phyloP scores from a whole-genome alignment of 2,329 filamentous ascomycete genomes.

The Cordyceps cicadae region DNA sequence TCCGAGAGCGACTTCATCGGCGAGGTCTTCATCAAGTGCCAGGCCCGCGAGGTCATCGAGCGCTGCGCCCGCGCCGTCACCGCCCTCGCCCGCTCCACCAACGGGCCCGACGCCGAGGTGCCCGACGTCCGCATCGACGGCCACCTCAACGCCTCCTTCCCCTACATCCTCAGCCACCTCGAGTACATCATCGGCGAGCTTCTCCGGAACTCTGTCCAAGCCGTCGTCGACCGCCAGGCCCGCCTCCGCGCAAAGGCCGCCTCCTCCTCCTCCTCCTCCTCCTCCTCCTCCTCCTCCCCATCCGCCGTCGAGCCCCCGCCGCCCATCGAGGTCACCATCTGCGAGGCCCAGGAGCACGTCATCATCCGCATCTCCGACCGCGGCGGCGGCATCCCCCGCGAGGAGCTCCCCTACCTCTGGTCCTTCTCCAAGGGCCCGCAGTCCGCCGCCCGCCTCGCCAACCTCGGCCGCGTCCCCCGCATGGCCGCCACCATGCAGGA shows the following conservation, averaged over 20 bases:
- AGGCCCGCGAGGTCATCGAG: constrained; percentile 80
- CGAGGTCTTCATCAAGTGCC: constrained; percentile 89
- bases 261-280: constrained; percentile 50
- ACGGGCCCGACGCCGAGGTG: constrained; percentile 61
- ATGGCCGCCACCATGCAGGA: constrained; percentile 94
- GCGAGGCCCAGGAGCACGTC: constrained; percentile 87
- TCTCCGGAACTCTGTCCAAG: constrained; percentile 88
- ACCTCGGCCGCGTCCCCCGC: constrained; percentile 77
- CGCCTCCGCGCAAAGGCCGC: constrained; percentile 23
- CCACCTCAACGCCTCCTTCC: constrained; percentile 83
- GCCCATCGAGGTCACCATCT: constrained; percentile 88
- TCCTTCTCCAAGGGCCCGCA: constrained; percentile 91
- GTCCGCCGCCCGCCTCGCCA: constrained; percentile 68
- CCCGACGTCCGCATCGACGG: constrained; percentile 78
- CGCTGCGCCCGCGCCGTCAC: constrained; percentile 71
- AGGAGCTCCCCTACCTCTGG: constrained; percentile 85
- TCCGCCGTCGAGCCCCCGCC: constrained; percentile 43
- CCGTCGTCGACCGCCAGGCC: constrained; percentile 68
- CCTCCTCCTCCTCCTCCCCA: constrained; percentile 50
- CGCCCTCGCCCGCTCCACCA: constrained; percentile 64
- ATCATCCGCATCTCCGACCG: constrained; percentile 95
- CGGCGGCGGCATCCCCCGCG: constrained; percentile 81
- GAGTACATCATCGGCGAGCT: constrained; percentile 97
- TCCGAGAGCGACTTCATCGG: constrained; percentile 79
- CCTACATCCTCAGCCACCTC: constrained; percentile 90